Percentiles rank a stretch among this genome's conserved stretches.
phyloP scores from a whole-genome alignment of 2,329 filamentous ascomycete species.

The Coleophoma eucalyptorum region DNA sequence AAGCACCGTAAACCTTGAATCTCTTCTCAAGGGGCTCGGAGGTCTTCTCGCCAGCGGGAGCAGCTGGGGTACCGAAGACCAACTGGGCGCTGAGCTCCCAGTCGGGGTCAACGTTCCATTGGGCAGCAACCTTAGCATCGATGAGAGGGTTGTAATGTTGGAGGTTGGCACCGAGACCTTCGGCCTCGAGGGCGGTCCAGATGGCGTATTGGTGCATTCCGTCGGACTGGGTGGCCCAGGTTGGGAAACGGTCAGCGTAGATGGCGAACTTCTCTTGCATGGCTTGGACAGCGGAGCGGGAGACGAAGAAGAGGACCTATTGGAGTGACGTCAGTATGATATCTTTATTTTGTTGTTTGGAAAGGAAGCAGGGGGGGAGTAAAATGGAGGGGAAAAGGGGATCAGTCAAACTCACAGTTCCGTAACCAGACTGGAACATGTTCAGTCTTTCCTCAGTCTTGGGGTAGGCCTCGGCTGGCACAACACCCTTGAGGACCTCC shows the following conservation, averaged over 20 bases:
- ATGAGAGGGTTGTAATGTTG: constrained; percentile 93
- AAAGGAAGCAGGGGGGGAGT: neutral
- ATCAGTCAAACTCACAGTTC: constrained; percentile 62
- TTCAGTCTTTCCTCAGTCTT: constrained; percentile 22
- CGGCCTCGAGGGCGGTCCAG: constrained; percentile 79
- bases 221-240: constrained; percentile 71
- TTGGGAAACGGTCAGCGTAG: constrained; percentile 77
- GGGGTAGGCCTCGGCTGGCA: constrained; percentile 43
- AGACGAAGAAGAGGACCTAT: constrained; percentile 81
- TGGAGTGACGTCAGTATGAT: neutral
- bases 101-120: constrained; percentile 66
- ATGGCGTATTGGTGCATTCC: constrained; percentile 80
- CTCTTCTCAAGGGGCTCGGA: constrained; percentile 62
- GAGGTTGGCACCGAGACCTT: constrained; percentile 82
- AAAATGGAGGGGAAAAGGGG: neutral
- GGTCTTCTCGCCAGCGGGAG: constrained; percentile 56
- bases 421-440: constrained; percentile 68
- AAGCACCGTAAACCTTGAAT: constrained; percentile 57
- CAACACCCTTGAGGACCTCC: constrained; percentile 62
- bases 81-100: constrained; percentile 83
- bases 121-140: constrained; percentile 62
- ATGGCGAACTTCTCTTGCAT: constrained; percentile 66
- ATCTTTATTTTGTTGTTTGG: neutral
- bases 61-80: constrained; percentile 68
- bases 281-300: constrained; percentile 60